These are phyloP conservation scores for Diaporthe aspalathi DNA, from an alignment of 2,329 filamentous ascomycete genomes.

Conservation along the genomic window DNA sequence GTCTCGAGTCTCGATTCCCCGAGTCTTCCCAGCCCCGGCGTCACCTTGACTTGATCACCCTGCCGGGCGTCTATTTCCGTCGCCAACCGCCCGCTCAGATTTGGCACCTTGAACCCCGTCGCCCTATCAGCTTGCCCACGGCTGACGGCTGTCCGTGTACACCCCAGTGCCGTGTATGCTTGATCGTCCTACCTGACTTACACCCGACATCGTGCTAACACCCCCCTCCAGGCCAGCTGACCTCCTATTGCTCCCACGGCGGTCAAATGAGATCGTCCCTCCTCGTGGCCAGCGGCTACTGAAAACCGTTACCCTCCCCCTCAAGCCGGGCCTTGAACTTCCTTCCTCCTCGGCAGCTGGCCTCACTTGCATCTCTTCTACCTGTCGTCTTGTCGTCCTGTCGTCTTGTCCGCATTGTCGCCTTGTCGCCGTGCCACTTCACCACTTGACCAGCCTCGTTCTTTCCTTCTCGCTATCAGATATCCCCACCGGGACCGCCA, in stretches of 20 bases:
- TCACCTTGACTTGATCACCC: constrained; percentile 50
- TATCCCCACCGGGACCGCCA: constrained; percentile 37
- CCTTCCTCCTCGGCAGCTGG: constrained; percentile 46
- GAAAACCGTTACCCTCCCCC: constrained; percentile 65
- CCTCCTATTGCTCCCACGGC: constrained; percentile 40
- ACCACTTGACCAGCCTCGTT: not conserved
- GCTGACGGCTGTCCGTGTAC: constrained; percentile 45
- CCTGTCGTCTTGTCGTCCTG: not conserved
- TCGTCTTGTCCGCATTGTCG: too few species aligned
- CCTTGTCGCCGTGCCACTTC: constrained; percentile 7
- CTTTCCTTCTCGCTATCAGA: not conserved
- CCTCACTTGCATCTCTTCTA: constrained; percentile 11
- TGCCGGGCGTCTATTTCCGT: constrained; percentile 59
- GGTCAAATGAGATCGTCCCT: constrained; percentile 49
- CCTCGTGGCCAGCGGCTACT: constrained; percentile 55
- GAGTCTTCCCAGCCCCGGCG: constrained; percentile 44
- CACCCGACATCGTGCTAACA: constrained; percentile 46
- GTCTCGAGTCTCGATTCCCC: not conserved
- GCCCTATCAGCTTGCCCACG: constrained; percentile 57
- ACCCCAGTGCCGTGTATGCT: constrained; percentile 55
- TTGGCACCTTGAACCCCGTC: constrained; percentile 47
- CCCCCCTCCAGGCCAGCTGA: constrained; percentile 50
- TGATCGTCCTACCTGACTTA: constrained; percentile 46
- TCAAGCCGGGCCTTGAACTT: constrained; percentile 47
- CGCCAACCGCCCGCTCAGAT: constrained; percentile 54